Percentiles rank a stretch among this genome's conserved stretches.
Evolutionary conservation across 164 flowering plant genomes (phyloP).

Genomic region (Chimonanthus praecox): DNA sequence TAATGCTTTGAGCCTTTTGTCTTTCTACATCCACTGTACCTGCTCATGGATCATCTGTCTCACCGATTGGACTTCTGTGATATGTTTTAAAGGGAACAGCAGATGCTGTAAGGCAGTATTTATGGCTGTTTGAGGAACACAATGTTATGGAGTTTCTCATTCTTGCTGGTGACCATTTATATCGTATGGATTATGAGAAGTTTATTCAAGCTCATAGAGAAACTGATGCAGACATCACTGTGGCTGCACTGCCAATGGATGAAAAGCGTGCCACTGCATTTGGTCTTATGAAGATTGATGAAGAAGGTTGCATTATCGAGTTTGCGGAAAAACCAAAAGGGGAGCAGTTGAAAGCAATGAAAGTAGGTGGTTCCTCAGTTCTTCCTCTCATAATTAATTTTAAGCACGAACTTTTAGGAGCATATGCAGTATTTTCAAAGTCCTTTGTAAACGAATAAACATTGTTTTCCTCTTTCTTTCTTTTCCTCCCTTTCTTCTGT

Average conservation of each 20-base stretch:
- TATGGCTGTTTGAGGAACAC: slow-evolving; percentile 96
- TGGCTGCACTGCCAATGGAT: slow-evolving; percentile 85
- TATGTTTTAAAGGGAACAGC: slow-evolving; percentile 66
- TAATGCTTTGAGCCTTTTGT: not conserved
- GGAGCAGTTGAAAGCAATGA: slow-evolving; percentile 75
- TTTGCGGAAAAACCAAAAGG: slow-evolving; percentile 82
- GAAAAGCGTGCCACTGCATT: slow-evolving; percentile 76
- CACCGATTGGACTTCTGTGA: slow-evolving; percentile 1
- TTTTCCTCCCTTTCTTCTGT: not conserved
- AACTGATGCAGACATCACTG: slow-evolving; percentile 90
- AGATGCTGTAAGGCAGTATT: slow-evolving; percentile 91
- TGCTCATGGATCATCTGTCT: not conserved
- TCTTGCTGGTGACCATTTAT: slow-evolving; percentile 92
- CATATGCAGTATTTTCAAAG: not conserved
- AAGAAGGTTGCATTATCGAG: slow-evolving; percentile 69
- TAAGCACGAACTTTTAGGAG: not conserved
- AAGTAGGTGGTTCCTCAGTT: slow-evolving; percentile 25
- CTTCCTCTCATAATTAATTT: not conserved
- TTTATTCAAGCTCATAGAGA: slow-evolving; percentile 87
- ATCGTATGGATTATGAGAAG: slow-evolving; percentile 85
- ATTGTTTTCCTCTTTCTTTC: not conserved
- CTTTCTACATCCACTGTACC: not conserved
- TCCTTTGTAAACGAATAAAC: not conserved
- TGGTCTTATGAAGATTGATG: slow-evolving; percentile 88
- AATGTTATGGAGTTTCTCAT: slow-evolving; percentile 67